A percentile compares a stretch with the other conserved stretches of the same genome.
Evolutionary conservation across 2,329 filamentous ascomycete genomes (phyloP).

Genomic region (Trichoderma oligosporum): DNA sequence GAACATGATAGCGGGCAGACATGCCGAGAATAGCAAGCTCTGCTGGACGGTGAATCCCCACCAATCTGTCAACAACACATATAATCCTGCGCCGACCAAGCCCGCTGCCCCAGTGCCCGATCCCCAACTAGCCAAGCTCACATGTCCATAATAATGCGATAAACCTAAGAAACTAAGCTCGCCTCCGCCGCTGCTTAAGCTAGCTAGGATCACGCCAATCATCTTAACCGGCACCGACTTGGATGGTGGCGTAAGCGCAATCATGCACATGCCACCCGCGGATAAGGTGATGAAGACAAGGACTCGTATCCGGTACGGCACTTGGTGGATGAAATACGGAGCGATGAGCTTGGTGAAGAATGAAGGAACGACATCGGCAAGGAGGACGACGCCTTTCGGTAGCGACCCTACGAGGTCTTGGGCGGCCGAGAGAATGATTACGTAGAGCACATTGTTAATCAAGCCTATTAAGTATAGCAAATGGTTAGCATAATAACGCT

Average conservation of each 20-base stretch:
- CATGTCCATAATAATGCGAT: conserved; percentile 87
- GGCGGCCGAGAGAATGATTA: conserved; percentile 91
- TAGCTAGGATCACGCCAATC: conserved; percentile 77
- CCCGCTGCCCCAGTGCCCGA: conserved; percentile 89
- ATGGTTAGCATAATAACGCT: conserved; percentile 16
- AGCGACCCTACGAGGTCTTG: conserved; percentile 91
- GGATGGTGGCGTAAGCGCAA: conserved; percentile 70
- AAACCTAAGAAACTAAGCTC: conserved; percentile 88
- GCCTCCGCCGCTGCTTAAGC: conserved; percentile 78
- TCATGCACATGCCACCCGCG: conserved; percentile 79
- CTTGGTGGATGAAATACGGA: conserved; percentile 87
- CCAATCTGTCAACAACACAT: conserved; percentile 80
- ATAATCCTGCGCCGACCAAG: conserved; percentile 79
- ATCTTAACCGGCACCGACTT: conserved; percentile 70
- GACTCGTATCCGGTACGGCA: conserved; percentile 76
- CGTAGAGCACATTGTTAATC: conserved; percentile 97
- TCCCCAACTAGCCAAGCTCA: conserved; percentile 86
- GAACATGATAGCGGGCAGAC: conserved; percentile 77
- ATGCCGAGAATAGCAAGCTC: conserved; percentile 73
- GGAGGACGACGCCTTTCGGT: conserved; percentile 87
- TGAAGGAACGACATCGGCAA: conserved; percentile 87
- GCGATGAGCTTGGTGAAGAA: conserved; percentile 84
- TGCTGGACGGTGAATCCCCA: conserved; percentile 68
- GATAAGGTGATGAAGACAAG: conserved; percentile 71
- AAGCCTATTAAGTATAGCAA: conserved; percentile 29